Base-by-base conservation (phyloP, 352 stramenopile genomes). In the Pythium biforme region DNA sequence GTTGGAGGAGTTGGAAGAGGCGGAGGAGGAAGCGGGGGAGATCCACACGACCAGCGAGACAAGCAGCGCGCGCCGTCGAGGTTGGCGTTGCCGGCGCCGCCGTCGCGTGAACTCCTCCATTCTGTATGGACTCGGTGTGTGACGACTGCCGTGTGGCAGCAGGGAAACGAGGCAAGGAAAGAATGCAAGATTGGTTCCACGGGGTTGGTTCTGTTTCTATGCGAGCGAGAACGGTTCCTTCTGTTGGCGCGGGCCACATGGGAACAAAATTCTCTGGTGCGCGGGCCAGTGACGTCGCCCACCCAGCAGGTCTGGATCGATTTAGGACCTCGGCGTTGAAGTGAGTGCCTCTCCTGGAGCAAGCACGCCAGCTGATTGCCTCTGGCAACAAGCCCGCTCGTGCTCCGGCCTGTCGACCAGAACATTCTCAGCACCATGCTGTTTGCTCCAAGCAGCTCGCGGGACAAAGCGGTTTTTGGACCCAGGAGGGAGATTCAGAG, bases 1-100 rank as follows among this genome's bases (percentile, higher is more conserved):
- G n/a, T 34, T 50, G 14, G 62, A 68, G 25, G 51, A 48, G 23
- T 29, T 48, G 17, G 29, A 25, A 39, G 45, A 37, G 9, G 45
- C 22, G n/a, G 43, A 14, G 19, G 55, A 33, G 6, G 40, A 11
- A 29, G 29, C 22, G 12, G 20, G 33, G 27, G 17, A 33, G 26
- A 26, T n/a, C n/a, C 40, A 40, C 19, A n/a, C 48, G 20, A 25
- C 25, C 26, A 34, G 20, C 48, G 37, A 43, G 20, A 26, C 6
- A 7, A 48, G 41, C 41, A 26, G 12, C 41, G 41, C 41, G 37
- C 41, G 41, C n/a, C 41, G 41, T n/a, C n/a, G n/a, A n/a, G n/a
- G n/a, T 14, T 48, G 41, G 41, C 8, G 37, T 14, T 43, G 37
- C 9, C 47, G 23, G 20, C 47, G 47, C 47, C 47, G 47, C 27